Conservation (phyloP, 78 protist genomes). For the Dictyostelium brefeldianum region DNA sequence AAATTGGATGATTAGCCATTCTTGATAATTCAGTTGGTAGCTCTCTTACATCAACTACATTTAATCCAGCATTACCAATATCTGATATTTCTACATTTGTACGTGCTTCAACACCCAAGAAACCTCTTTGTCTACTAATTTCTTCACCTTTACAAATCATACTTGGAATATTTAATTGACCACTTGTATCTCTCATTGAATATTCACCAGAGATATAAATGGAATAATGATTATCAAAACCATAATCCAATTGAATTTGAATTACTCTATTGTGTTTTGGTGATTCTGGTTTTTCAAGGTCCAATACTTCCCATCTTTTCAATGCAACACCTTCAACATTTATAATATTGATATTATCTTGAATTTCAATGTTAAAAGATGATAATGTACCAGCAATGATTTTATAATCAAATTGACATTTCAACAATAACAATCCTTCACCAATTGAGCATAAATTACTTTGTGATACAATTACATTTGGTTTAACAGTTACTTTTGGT, state of each 20-base stretch:
- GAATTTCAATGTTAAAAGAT: conserved; percentile 27
- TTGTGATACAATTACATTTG: conserved; percentile 50
- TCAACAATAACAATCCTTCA: conserved; percentile 59
- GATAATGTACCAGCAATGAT: conserved; percentile 48
- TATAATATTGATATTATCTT: conserved; percentile 35
- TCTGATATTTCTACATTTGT: conserved; percentile 72
- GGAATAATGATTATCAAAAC: conserved; percentile 43
- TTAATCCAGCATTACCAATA: background rate
- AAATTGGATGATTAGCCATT: conserved; percentile 45
- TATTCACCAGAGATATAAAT: conserved; percentile 20
- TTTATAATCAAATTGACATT: conserved; percentile 30
- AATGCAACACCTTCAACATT: conserved; percentile 54
- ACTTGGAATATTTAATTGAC: conserved; percentile 29
- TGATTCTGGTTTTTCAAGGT: background rate
- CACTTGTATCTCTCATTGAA: conserved; percentile 46
- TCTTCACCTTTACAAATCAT: conserved; percentile 72
- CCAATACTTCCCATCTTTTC: conserved; percentile 67
- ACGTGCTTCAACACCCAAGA: conserved; percentile 66
- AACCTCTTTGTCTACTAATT: conserved; percentile 61
- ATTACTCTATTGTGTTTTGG: background rate
- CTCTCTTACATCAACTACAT: conserved; percentile 25
- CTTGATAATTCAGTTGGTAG: background rate
- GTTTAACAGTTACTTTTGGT: conserved; percentile 23
- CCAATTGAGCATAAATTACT: conserved; percentile 47
- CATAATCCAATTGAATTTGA: conserved; percentile 44